These are phyloP conservation scores for Rhodotorula mucilaginosa DNA, from an alignment of 1,284 basidiomycete species.

Conservation along the genomic window DNA sequence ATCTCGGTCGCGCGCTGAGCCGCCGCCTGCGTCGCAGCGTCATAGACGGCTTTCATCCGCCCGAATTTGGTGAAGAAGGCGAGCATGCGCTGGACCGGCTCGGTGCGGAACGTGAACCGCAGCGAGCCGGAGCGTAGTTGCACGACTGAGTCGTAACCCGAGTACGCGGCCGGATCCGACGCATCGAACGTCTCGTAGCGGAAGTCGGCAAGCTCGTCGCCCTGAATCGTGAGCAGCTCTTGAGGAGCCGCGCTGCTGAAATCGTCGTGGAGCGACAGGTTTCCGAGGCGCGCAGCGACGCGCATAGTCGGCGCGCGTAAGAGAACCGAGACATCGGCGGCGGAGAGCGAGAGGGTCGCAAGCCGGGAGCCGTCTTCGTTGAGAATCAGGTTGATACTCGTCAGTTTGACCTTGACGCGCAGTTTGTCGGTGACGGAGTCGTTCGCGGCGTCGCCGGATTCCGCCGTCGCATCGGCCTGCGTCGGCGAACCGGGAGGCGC, in stretches of 20 bases:
- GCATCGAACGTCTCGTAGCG: conserved; percentile 87
- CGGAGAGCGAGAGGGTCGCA: conserved; percentile 85
- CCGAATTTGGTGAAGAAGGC: conserved; percentile 84
- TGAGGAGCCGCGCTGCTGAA: conserved; percentile 58
- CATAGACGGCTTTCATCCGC: conserved; percentile 87
- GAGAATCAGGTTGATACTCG: conserved; percentile 80
- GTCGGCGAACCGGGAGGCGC: conserved; percentile 18
- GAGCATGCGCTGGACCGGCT: conserved; percentile 81
- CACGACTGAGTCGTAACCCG: conserved; percentile 82
- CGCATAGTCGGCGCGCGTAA: conserved; percentile 73
- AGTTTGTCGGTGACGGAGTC: conserved; percentile 60
- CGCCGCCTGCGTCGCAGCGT: conserved; percentile 90
- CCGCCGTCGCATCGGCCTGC: neutral
- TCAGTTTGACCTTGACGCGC: conserved; percentile 78
- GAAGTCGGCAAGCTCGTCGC: conserved; percentile 92
- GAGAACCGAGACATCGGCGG: conserved; percentile 81
- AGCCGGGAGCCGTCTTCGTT: conserved; percentile 71
- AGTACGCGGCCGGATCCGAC: conserved; percentile 61
- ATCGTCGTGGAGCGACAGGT: conserved; percentile 80
- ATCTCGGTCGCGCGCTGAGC: conserved; percentile 66
- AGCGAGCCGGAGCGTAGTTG: conserved; percentile 86
- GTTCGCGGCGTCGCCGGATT: neutral
- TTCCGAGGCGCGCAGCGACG: conserved; percentile 80
- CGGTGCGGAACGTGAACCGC: conserved; percentile 83
- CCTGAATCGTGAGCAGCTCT: conserved; percentile 89